Evolutionary conservation across 2,329 filamentous ascomycete genomes (phyloP), one percentile per base, ranked within the genome.

Genomic region (Elsinoe arachidis): DNA sequence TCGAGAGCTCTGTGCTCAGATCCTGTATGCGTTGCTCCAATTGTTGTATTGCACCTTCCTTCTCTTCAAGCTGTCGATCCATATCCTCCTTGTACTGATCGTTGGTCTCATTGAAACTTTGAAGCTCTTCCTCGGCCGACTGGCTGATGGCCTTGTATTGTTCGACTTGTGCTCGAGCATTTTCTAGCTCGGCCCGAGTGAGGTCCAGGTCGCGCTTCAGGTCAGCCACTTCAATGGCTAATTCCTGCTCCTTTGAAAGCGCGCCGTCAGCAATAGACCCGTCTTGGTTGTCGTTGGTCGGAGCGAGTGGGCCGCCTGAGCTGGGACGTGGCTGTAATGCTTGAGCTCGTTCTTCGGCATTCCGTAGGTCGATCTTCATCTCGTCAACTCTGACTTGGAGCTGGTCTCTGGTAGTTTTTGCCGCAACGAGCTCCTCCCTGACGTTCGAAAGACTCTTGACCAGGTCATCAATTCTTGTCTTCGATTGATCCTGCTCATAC

Each of bases 391-490:
- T 83, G 34, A 85, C 82, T 70, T 97, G 91, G 1, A 99, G 78
- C 69, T 96, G 88, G 69, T 97, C 92, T 49, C 87, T 84, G 47
- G 84, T 88, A 1, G 92, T 96, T 77, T 95, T 96, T 21, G 86
- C 83, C 23, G 86, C 85, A 46, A 93, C 83, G 54, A 95, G 81
- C 64, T 96, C 90, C 70, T 97, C 91, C 44, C 92, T 88, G 53
- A 86, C 83, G 60, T 90, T 83, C 63, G 88, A 80, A 39, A 96
- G 77, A 65, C 83, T 92, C 33, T 85, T 78, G 61, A 92, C 86
- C 46, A 99, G 81, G 66, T 97, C 92, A 63, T 99, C 92, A 60
- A 97, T 93, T 54, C 91, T 84, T 71, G 90, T 93, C 69, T 96
- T 90, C 53, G 82, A 85, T 69, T 97, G 90, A 63, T 90, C 86